Evolutionary conservation across 345 rosid species (phyloP).

Genomic region (Xanthoceras sorbifolium): DNA sequence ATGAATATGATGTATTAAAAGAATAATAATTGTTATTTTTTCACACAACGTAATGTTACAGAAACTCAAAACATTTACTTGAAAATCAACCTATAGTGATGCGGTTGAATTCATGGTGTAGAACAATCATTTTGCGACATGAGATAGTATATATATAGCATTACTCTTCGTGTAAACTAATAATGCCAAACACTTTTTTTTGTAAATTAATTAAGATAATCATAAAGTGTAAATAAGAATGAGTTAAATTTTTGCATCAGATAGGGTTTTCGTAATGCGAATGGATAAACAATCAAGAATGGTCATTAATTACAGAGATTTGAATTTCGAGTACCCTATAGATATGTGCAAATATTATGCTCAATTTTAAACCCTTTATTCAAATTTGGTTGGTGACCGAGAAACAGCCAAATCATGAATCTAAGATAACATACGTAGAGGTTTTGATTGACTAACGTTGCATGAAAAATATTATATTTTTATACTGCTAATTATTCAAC

Average conservation of each 20-base stretch:
- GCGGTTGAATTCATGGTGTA: too few relatives aligned
- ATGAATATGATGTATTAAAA: too few relatives aligned
- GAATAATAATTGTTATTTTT: too few relatives aligned
- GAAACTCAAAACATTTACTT: neutral
- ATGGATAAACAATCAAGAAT: neutral
- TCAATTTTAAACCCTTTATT: neutral
- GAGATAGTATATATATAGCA: too few relatives aligned
- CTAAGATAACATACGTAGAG: neutral
- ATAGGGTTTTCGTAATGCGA: neutral
- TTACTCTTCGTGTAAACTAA: too few relatives aligned
- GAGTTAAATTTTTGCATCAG: neutral
- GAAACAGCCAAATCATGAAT: slow-evolving; percentile 14
- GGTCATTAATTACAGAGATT: neutral
- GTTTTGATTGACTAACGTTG: neutral
- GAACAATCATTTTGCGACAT: too few relatives aligned
- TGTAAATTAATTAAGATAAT: neutral
- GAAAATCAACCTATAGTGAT: too few relatives aligned
- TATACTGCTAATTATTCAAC: too few relatives aligned
- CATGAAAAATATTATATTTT: neutral
- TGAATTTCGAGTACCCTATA: too few relatives aligned
- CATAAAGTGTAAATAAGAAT: neutral
- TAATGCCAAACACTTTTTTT: neutral
- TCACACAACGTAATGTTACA: neutral
- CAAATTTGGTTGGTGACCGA: neutral
- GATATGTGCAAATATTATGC: neutral